Evolutionary conservation across 371 early-diverging fungal species (phyloP), one percentile per base, ranked within the genome.

Genomic region (Sporodiniella umbellata): DNA sequence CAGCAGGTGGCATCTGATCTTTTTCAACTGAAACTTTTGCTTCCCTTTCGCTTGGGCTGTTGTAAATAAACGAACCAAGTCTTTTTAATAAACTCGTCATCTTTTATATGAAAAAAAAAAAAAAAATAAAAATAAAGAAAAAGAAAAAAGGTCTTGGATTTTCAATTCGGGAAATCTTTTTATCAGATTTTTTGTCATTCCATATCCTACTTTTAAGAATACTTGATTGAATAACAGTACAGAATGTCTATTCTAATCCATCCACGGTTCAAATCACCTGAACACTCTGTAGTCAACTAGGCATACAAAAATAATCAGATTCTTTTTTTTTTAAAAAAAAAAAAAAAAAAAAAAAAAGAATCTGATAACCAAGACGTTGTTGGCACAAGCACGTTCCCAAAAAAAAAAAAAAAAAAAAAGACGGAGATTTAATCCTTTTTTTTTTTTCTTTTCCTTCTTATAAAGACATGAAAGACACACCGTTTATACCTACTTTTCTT

Each of bases 1-100:
- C 64, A 2, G 39, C 26, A 11, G 71, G 78, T 33, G 77, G 70
- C n/a, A 63, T 44, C 42, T 63, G 64, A n/a, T 63, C 64, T 8
- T 54, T 45, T 10, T 53, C 52, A 22, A 58, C 30, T 21, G 45
- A 26, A 18, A 33, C 42, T 47, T 24, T 22, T 22, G 22, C 30
- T n/a, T n/a, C n/a, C n/a, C n/a, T n/a, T n/a, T n/a, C n/a, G n/a
- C n/a, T n/a, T 40, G 30, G 30, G 10, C 45, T 17, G 15, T 21
- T 42, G 26, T 22, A 25, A 21, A 45, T 37, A 10, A 38, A 28
- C 5, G 18, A 37, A 8, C 46, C 23, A 5, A 45, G 22, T 33
- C 40, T 42, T 11, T 47, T 40, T 3, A 54, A 33, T 21, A 58
- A 23, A 1, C 38, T 48, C 31, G 58, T 33, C 58, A 58, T 58